phyloP scores from a whole-genome alignment of 257 asterid species.

The Solanum chaucha region DNA sequence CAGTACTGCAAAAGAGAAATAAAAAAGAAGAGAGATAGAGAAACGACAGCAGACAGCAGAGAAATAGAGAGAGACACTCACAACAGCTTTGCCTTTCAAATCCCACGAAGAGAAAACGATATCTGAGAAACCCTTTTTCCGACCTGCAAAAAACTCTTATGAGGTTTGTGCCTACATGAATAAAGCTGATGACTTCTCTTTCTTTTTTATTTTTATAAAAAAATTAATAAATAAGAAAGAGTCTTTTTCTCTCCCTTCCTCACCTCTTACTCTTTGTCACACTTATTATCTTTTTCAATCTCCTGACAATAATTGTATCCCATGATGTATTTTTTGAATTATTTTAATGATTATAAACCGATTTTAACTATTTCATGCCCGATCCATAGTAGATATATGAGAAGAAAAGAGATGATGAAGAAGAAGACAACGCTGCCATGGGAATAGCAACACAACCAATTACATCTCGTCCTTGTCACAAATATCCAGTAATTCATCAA shows the following conservation, averaged over 20 bases:
- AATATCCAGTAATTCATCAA: neutral
- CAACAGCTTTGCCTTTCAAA: conserved; percentile 12
- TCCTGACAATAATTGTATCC: neutral
- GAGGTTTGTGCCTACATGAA: conserved; percentile 41
- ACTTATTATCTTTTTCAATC: conserved; percentile 5
- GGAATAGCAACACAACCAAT: conserved; percentile 37
- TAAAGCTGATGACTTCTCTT: conserved; percentile 25
- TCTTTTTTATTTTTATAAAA: neutral
- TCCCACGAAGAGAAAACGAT: conserved; percentile 80
- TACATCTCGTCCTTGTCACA: conserved; percentile 11
- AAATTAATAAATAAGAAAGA: neutral
- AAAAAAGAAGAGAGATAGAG: conserved; percentile 21
- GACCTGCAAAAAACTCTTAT: conserved; percentile 47
- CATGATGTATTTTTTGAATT: neutral
- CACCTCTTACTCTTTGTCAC: conserved; percentile 15
- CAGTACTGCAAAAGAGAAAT: conserved; percentile 25
- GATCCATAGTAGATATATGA: neutral
- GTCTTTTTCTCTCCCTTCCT: conserved; percentile 23
- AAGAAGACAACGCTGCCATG: conserved; percentile 31
- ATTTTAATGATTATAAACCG: neutral
- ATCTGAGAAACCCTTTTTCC: conserved; percentile 41
- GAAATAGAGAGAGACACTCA: conserved; percentile 8
- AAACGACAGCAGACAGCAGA: conserved; percentile 43
- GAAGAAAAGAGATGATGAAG: conserved; percentile 27
- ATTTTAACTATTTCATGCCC: neutral